phyloP scores from a whole-genome alignment of 176 grass and related monocot genomes.

The Thinopyrum elongatum region DNA sequence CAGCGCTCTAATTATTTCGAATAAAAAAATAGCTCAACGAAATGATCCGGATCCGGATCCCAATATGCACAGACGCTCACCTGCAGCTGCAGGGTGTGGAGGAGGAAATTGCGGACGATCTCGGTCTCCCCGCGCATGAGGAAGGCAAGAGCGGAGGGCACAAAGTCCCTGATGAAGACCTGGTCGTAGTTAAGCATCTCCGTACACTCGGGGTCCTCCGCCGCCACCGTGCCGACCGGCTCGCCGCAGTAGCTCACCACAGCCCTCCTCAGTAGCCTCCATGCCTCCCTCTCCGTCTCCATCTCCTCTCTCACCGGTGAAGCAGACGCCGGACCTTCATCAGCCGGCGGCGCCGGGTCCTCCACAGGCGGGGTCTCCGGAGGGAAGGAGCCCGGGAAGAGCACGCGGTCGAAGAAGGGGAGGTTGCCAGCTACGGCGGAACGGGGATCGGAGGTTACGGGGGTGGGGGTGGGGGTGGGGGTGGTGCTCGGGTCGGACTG shows the following conservation, averaged over 20 bases:
- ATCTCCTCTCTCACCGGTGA: constrained; percentile 49
- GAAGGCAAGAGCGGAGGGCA: constrained; percentile 94
- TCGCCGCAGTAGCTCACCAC: constrained; percentile 85
- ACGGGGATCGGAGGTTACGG: constrained; percentile 29
- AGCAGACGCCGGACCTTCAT: constrained; percentile 14
- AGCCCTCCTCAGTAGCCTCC: constrained; percentile 73
- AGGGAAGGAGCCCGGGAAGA: constrained; percentile 32
- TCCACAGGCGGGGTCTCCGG: constrained; percentile 3
- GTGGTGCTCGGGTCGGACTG: constrained; percentile 15
- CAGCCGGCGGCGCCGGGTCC: not conserved
- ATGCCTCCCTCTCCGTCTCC: constrained; percentile 77
- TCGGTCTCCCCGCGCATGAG: constrained; percentile 93
- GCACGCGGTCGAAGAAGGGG: constrained; percentile 48
- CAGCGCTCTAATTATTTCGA: not conserved
- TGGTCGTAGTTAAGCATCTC: constrained; percentile 93
- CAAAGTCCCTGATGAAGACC: constrained; percentile 97
- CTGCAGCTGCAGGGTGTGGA: constrained; percentile 96
- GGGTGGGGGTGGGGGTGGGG: constrained; percentile 14
- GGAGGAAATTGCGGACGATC: constrained; percentile 96
- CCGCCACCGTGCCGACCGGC: constrained; percentile 86
- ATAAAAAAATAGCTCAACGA: not conserved
- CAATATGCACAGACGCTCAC: constrained; percentile 39
- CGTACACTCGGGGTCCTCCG: constrained; percentile 60
- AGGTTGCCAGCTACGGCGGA: constrained; percentile 35
- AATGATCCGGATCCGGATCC: not conserved